Percentiles rank a stretch among this genome's conserved stretches.
Evolutionary conservation across 768 basidiomycete genomes (phyloP).

Genomic region (Mycena metata): DNA sequence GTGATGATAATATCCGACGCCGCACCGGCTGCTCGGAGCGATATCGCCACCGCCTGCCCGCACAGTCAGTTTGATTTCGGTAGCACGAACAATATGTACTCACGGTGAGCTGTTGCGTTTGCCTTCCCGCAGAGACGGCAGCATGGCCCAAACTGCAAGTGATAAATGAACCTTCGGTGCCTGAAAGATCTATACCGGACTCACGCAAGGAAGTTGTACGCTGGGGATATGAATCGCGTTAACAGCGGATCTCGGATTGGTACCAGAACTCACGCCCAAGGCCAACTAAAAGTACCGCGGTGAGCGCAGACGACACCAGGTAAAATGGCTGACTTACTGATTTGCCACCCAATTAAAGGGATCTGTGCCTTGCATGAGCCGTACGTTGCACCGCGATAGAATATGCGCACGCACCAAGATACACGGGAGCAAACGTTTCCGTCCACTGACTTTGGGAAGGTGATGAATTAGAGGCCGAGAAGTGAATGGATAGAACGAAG

Average conservation of each 20-base stretch:
- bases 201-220: conserved; percentile 25
- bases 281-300: conserved; percentile 5
- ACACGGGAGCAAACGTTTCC: conserved; percentile 11
- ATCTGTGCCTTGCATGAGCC: background rate
- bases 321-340: conserved; percentile 2
- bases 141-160: conserved; percentile 9
- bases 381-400: background rate
- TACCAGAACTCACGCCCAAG: conserved; percentile 16
- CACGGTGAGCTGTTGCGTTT: conserved; percentile 19
- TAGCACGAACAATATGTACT: background rate
- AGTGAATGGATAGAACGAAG: background rate
- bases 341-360: conserved; percentile 26
- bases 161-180: background rate
- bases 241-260: background rate
- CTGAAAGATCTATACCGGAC: background rate
- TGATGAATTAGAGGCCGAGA: background rate
- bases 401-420: conserved; percentile 10
- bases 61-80: background rate
- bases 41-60: conserved; percentile 21
- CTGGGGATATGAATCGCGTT: background rate
- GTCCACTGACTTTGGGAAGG: conserved; percentile 15
- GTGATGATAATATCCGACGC: conserved; percentile 21
- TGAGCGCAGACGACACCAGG: no score
- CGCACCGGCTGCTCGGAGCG: conserved; percentile 18
- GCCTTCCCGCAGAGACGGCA: conserved; percentile 23